A percentile compares a stretch with the other conserved stretches of the same genome.
These are phyloP conservation scores for Lasiodiplodia sp. DNA, from an alignment of 2,329 filamentous ascomycete species.

Conservation along the genomic window DNA sequence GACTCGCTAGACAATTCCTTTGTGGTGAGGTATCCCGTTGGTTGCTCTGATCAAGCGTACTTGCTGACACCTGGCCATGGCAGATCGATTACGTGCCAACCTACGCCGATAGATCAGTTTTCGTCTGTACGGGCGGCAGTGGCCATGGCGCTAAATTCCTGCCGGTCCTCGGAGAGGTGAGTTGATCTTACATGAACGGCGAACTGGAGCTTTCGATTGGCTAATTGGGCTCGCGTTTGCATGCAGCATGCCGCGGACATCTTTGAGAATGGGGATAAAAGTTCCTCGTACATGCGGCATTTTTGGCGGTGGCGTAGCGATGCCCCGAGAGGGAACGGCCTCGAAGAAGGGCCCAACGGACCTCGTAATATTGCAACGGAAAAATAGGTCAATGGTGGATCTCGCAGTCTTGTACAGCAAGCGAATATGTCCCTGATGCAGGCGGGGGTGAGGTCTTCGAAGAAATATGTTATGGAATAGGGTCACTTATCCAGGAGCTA, in stretches of 20 bases:
- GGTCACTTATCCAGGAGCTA: no score
- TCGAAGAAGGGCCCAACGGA: neutral
- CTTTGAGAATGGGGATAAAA: neutral
- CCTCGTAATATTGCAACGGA: neutral
- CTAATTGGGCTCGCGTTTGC: neutral
- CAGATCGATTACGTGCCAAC: slow-evolving; percentile 4
- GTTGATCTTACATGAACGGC: neutral
- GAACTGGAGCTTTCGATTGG: neutral
- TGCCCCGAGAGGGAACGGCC: slow-evolving; percentile 2
- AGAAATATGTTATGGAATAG: no score
- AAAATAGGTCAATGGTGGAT: neutral
- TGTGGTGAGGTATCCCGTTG: neutral
- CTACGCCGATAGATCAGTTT: neutral
- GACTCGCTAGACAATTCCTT: slow-evolving; percentile 10
- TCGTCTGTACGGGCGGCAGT: slow-evolving; percentile 6
- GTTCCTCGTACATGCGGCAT: slow-evolving; percentile 11
- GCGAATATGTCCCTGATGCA: no score
- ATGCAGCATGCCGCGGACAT: slow-evolving; percentile 3
- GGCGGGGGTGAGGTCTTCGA: no score
- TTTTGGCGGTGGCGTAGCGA: slow-evolving; percentile 2
- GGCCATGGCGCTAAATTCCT: slow-evolving; percentile 15
- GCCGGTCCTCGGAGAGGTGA: slow-evolving; percentile 11
- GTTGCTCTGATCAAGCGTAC: no score
- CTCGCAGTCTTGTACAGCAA: neutral
- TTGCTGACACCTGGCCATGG: neutral